These are phyloP conservation scores for Coprinellus micaceus DNA, from an alignment of 768 basidiomycete species.

Conservation along the genomic window DNA sequence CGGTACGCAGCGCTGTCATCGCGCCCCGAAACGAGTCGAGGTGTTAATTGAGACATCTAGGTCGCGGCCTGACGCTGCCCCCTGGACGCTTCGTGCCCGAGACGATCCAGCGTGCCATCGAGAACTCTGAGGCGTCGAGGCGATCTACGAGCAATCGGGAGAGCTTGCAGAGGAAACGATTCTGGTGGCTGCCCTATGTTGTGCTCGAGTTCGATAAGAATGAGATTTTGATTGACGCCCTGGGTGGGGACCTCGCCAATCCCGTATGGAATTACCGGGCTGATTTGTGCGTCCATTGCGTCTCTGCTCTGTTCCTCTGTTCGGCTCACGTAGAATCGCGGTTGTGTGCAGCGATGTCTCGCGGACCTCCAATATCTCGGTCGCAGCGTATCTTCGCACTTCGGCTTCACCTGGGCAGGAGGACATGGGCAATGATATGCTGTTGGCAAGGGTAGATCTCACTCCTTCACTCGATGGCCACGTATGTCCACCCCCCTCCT, in stretches of 20 bases:
- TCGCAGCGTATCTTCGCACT: conserved; percentile 89
- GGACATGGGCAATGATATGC: conserved; percentile 96
- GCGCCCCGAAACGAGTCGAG: neutral
- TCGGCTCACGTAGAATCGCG: neutral
- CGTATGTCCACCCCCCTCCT: conserved; percentile 36
- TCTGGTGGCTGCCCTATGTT: conserved; percentile 96
- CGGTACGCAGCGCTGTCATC: conserved; percentile 44
- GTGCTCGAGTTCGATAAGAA: conserved; percentile 98
- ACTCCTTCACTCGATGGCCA: conserved; percentile 79
- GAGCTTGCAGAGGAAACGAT: conserved; percentile 87
- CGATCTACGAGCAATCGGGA: conserved; percentile 75
- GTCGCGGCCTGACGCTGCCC: conserved; percentile 77
- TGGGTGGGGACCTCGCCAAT: conserved; percentile 86
- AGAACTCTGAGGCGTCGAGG: conserved; percentile 50
- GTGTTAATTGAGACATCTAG: conserved; percentile 29
- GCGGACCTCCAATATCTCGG: conserved; percentile 85
- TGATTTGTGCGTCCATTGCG: conserved; percentile 70
- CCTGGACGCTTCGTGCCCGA: conserved; percentile 78
- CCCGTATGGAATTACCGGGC: conserved; percentile 97
- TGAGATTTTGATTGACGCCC: conserved; percentile 92
- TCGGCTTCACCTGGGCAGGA: conserved; percentile 71
- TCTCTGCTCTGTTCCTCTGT: neutral
- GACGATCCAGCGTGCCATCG: conserved; percentile 79
- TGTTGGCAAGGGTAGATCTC: conserved; percentile 90
- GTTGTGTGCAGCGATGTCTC: conserved; percentile 76